A percentile compares a stretch with the other conserved stretches of the same genome.
Evolutionary conservation across 1,284 basidiomycete species (phyloP).

Genomic region (Papiliotrema terrestris): DNA sequence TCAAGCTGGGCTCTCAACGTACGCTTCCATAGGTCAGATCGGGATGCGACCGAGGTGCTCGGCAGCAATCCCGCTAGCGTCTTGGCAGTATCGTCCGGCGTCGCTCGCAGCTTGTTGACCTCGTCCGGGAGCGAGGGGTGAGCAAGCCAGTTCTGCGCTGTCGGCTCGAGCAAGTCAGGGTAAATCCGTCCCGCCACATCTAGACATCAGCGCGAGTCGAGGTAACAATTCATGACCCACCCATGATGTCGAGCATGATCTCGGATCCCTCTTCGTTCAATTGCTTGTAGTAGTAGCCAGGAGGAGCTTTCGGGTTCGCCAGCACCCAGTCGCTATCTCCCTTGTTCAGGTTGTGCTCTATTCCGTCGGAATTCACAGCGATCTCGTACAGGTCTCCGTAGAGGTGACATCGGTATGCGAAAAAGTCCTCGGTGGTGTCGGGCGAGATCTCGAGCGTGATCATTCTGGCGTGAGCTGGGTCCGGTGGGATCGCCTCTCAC

Average conservation of each 20-base stretch:
- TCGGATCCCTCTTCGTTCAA: constrained; percentile 27
- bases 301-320: constrained; percentile 10
- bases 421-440: not conserved
- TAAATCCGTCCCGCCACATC: constrained; percentile 40
- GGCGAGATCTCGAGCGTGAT: constrained; percentile 25
- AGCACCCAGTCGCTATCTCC: not conserved
- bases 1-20: too few species aligned
- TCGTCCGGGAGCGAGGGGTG: constrained; percentile 6
- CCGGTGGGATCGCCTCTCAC: not conserved
- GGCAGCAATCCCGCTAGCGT: constrained; percentile 20
- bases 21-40: constrained; percentile 27
- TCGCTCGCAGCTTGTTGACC: constrained; percentile 4
- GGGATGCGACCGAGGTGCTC: constrained; percentile 11
- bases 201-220: constrained; percentile 5
- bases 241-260: constrained; percentile 36
- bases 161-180: constrained; percentile 30
- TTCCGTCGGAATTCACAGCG: constrained; percentile 1
- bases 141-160: constrained; percentile 22
- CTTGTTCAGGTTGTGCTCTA: not conserved
- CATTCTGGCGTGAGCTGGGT: constrained; percentile 9
- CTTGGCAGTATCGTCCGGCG: constrained; percentile 12
- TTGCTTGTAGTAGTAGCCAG: constrained; percentile 25
- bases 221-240: constrained; percentile 8
- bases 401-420: constrained; percentile 27
- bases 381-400: constrained; percentile 42